These are phyloP conservation scores for Piper betle DNA, from an alignment of 164 flowering plant species.

Conservation along the genomic window DNA sequence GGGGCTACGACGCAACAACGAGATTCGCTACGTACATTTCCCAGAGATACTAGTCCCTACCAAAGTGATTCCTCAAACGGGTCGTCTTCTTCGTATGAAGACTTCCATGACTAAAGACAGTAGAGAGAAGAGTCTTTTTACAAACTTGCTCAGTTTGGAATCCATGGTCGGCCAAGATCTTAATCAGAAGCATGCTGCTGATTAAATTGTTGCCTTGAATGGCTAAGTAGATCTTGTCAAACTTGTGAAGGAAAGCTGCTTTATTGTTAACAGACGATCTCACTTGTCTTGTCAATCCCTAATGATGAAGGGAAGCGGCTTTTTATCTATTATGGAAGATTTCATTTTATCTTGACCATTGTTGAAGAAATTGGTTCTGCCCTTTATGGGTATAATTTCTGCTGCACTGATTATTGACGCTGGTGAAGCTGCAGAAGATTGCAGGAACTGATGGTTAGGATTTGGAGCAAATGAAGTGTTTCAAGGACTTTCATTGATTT, in stretches of 20 bases:
- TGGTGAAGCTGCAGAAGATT: not conserved
- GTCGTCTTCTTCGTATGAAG: slow-evolving; percentile 77
- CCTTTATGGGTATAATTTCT: not conserved
- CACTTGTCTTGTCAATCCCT: too few species aligned
- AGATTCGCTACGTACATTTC: slow-evolving; percentile 54
- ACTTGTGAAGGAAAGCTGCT: too few species aligned
- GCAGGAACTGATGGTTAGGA: not conserved
- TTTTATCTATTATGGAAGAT: too few species aligned
- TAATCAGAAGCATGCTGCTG: not conserved
- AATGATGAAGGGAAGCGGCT: too few species aligned
- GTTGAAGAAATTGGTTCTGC: not conserved
- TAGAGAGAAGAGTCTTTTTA: not conserved
- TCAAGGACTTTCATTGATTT: not conserved
- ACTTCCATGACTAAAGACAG: slow-evolving; percentile 34
- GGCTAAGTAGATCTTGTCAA: too few species aligned
- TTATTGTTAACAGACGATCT: too few species aligned
- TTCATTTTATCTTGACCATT: too few species aligned
- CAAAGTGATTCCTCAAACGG: slow-evolving; percentile 73
- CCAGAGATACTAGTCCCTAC: slow-evolving; percentile 53
- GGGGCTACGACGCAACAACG: slow-evolving; percentile 59
- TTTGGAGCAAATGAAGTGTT: not conserved
- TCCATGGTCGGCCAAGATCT: not conserved
- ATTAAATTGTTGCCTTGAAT: too few species aligned
- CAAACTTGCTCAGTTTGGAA: not conserved
- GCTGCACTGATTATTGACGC: not conserved